These are phyloP conservation scores for Melastoma malabathricum DNA, from an alignment of 345 rosid species.

Conservation along the genomic window DNA sequence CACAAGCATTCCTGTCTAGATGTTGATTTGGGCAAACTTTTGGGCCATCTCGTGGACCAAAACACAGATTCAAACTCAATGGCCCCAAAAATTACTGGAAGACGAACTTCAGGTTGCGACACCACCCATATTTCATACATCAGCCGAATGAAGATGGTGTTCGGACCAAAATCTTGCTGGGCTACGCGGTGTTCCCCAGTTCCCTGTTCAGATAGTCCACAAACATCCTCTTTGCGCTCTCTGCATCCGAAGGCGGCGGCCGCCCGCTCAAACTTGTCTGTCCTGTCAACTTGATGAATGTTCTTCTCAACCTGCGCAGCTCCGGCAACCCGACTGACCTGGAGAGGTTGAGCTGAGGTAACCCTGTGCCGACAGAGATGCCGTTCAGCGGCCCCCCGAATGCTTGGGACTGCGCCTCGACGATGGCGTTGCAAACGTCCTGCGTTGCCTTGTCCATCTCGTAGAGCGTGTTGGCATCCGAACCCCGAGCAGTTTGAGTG, in stretches of 20 bases:
- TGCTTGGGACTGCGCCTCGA: conserved; percentile 70
- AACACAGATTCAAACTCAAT: too few species aligned
- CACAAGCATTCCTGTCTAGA: too few species aligned
- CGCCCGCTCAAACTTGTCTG: conserved; percentile 83
- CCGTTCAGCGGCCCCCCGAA: conserved; percentile 56
- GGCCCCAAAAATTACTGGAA: too few species aligned
- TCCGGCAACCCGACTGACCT: conserved; percentile 82
- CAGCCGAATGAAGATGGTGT: not conserved
- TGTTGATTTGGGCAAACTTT: too few species aligned
- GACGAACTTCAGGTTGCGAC: too few species aligned
- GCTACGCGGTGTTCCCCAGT: conserved; percentile 30
- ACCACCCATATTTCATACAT: too few species aligned
- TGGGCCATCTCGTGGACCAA: too few species aligned
- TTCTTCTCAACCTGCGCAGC: conserved; percentile 69
- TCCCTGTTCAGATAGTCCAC: conserved; percentile 89
- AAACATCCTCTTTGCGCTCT: conserved; percentile 83
- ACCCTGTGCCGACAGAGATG: conserved; percentile 41
- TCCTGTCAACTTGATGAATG: conserved; percentile 73
- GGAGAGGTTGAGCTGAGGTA: conserved; percentile 41
- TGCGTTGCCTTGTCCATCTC: conserved; percentile 85
- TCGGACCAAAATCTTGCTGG: not conserved
- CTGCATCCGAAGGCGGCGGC: conserved; percentile 78
- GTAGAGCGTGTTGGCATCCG: conserved; percentile 75
- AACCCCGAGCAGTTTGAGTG: conserved; percentile 49
- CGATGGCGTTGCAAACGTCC: conserved; percentile 54